phyloP scores from a whole-genome alignment of 1,139 yeast species.

The Candida sp. region DNA sequence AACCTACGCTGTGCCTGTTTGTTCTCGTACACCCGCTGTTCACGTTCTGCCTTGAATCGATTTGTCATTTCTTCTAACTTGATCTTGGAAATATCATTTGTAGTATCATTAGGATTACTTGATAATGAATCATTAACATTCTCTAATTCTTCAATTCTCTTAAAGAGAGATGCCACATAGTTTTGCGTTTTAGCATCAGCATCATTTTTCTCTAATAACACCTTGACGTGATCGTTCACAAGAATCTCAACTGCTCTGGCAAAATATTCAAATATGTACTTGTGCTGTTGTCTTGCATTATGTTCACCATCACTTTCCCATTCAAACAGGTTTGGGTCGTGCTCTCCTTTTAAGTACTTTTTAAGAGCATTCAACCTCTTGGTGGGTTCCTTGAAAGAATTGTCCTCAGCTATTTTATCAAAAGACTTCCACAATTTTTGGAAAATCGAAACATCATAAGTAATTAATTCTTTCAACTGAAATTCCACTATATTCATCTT shows the following conservation, averaged over 20 bases:
- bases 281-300: conserved; percentile 43
- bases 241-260: conserved; percentile 57
- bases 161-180: conserved; percentile 26
- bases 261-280: conserved; percentile 54
- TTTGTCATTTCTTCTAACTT: conserved; percentile 60
- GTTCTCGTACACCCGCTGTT: conserved; percentile 59
- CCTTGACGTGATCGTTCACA: conserved; percentile 51
- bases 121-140: conserved; percentile 5
- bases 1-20: conserved; percentile 53
- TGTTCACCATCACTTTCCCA: conserved; percentile 22
- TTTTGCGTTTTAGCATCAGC: conserved; percentile 14
- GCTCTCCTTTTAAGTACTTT: conserved; percentile 1
- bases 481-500: conserved; percentile 25
- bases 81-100: conserved; percentile 26
- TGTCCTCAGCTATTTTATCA: conserved; percentile 54
- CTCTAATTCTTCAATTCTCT: conserved; percentile 26
- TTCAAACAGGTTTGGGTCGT: conserved; percentile 6
- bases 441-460: conserved; percentile 36
- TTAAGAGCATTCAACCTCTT: conserved; percentile 24
- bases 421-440: conserved; percentile 44
- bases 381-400: conserved; percentile 55
- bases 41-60: conserved; percentile 71
- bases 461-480: conserved; percentile 36
- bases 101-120: conserved; percentile 4
- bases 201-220: conserved; percentile 36